Evolutionary conservation across 352 stramenopile genomes (phyloP).

Genomic region (Globisporangium barbulae): DNA sequence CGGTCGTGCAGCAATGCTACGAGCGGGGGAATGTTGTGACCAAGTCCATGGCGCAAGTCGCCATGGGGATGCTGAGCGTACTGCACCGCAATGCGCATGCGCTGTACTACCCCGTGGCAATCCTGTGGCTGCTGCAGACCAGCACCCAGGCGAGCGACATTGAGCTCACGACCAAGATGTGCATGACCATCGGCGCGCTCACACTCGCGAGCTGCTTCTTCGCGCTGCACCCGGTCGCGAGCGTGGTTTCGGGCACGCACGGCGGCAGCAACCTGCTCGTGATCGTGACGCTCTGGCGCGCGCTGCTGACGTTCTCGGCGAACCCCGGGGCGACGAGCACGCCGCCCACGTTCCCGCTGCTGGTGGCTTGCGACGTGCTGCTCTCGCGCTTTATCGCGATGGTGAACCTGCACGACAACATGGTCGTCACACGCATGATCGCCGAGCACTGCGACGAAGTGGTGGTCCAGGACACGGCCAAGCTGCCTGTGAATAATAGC

Average conservation of each 20-base stretch:
- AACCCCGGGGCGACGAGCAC: conserved; percentile 9
- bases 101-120: conserved; percentile 40
- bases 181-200: conserved; percentile 19
- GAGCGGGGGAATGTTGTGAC: conserved; percentile 30
- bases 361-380: conserved; percentile 40
- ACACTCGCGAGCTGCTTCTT: conserved; percentile 44
- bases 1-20: conserved; percentile 37
- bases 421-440: conserved; percentile 38
- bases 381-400: conserved; percentile 29
- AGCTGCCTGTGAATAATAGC: conserved; percentile 8
- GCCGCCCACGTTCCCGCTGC: conserved; percentile 30
- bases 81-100: conserved; percentile 33
- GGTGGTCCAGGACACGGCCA: conserved; percentile 19
- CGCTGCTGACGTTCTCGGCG: conserved; percentile 15
- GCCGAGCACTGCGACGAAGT: conserved; percentile 46
- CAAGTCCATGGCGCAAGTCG: conserved; percentile 38
- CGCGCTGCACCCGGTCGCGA: conserved; percentile 8
- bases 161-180: conserved; percentile 16
- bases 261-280: conserved; percentile 22
- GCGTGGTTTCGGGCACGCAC: conserved; percentile 12
- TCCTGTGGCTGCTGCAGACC: conserved; percentile 40
- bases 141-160: conserved; percentile 10
- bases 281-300: conserved; percentile 25
- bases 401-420: conserved; percentile 34
- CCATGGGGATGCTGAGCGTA: conserved; percentile 19